Conservation (phyloP, 805 yeast species). For the Sugiyamaella mastotermitis region DNA sequence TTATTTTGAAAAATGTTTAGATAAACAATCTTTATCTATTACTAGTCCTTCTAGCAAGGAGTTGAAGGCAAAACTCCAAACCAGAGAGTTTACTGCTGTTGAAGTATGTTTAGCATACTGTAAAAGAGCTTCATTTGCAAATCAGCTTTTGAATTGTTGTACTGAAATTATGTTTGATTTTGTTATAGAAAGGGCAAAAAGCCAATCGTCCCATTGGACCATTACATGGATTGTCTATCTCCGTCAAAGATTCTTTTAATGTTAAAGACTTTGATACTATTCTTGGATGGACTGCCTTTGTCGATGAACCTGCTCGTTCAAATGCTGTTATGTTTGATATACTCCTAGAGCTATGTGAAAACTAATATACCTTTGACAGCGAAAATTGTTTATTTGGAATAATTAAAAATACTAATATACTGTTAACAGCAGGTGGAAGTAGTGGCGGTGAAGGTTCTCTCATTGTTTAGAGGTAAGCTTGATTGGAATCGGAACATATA, state of each 20-base stretch:
- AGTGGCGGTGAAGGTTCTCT: conserved; percentile 53
- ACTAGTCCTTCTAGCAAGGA: too few relatives aligned
- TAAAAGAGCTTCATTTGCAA: conserved; percentile 53
- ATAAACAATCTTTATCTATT: too few relatives aligned
- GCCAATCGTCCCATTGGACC: conserved; percentile 31
- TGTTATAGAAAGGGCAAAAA: conserved; percentile 52
- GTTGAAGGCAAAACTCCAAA: too few relatives aligned
- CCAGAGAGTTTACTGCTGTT: conserved; percentile 38
- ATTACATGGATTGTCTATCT: conserved; percentile 56
- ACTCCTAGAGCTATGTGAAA: conserved; percentile 38
- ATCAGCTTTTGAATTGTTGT: conserved; percentile 41
- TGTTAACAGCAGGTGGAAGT: conserved; percentile 24
- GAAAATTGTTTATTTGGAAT: conserved; percentile 40
- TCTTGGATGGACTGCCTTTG: conserved; percentile 36
- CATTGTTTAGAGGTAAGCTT: conserved; percentile 38
- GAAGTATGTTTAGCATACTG: conserved; percentile 50
- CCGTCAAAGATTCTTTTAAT: conserved; percentile 48
- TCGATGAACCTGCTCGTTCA: conserved; percentile 29
- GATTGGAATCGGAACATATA: conserved; percentile 49
- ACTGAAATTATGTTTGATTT: conserved; percentile 45
- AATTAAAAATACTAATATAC: conserved; percentile 36
- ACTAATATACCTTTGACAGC: conserved; percentile 50
- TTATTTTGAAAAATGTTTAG: too few relatives aligned
- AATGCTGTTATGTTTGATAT: conserved; percentile 35
- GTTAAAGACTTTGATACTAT: conserved; percentile 44